Evolutionary conservation across 2,329 filamentous ascomycete species (phyloP).

Genomic region (Didymella arachidicola): DNA sequence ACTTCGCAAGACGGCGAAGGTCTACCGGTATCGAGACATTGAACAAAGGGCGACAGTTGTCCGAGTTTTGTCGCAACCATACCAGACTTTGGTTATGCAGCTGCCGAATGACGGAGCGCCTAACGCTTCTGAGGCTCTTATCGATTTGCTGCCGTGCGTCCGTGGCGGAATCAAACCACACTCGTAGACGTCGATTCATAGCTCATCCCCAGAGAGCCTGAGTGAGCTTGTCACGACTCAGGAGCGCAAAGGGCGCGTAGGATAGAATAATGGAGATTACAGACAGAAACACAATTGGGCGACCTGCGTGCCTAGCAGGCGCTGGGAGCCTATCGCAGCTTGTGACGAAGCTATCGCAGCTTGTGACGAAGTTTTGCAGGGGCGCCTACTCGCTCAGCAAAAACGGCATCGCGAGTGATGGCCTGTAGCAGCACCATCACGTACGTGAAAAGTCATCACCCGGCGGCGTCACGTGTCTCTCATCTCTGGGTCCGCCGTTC

Average conservation of each 20-base stretch:
- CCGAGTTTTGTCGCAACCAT: neutral
- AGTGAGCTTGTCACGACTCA: conserved; percentile 26
- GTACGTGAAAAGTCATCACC: conserved; percentile 24
- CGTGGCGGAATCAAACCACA: conserved; percentile 25
- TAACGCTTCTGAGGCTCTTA: conserved; percentile 31
- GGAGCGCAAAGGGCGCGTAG: conserved; percentile 27
- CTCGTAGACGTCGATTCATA: conserved; percentile 19
- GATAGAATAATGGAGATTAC: conserved; percentile 23
- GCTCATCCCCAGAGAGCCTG: conserved; percentile 10
- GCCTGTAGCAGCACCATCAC: conserved; percentile 8
- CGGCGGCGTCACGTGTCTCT: conserved; percentile 27
- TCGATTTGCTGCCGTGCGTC: conserved; percentile 30
- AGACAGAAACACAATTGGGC: conserved; percentile 32
- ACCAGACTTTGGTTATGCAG: conserved; percentile 13
- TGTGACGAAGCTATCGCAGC: conserved; percentile 19
- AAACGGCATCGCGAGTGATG: conserved; percentile 19
- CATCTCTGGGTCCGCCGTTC: conserved; percentile 6
- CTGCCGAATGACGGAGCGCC: conserved; percentile 16
- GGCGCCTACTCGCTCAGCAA: conserved; percentile 26
- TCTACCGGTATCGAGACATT: neutral
- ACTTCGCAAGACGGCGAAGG: neutral
- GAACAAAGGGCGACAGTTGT: conserved; percentile 9
- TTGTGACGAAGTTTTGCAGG: conserved; percentile 22
- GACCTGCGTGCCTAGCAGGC: conserved; percentile 25
- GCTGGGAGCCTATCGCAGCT: conserved; percentile 14